These are phyloP conservation scores for Colletotrichum melonis DNA, from an alignment of 2,329 filamentous ascomycete genomes.

Conservation along the genomic window DNA sequence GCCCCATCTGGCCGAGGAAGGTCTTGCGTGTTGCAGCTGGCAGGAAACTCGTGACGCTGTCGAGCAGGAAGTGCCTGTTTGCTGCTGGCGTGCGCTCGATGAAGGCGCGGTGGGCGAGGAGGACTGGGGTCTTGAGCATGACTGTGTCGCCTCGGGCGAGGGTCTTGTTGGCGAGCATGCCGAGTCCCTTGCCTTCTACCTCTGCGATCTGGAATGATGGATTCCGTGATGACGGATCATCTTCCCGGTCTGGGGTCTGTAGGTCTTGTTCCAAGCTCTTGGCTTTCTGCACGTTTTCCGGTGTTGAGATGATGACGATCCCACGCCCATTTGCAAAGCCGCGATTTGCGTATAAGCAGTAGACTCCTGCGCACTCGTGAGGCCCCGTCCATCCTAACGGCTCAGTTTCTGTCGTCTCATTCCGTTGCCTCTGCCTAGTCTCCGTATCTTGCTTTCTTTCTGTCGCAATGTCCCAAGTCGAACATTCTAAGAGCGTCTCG, in stretches of 20 bases:
- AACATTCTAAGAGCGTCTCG: slow-evolving; percentile 14
- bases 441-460: background rate
- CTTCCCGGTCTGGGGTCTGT: background rate
- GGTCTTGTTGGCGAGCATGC: slow-evolving; percentile 41
- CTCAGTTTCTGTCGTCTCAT: background rate
- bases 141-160: slow-evolving; percentile 37
- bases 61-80: slow-evolving; percentile 19
- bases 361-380: slow-evolving; percentile 23
- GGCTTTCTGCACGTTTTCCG: slow-evolving; percentile 32
- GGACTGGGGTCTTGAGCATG: slow-evolving; percentile 32
- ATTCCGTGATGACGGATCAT: background rate
- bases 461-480: background rate
- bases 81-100: slow-evolving; percentile 26
- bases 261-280: background rate
- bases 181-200: slow-evolving; percentile 40
- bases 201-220: slow-evolving; percentile 38
- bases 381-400: slow-evolving; percentile 29
- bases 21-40: slow-evolving; percentile 15
- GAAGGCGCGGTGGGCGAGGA: slow-evolving; percentile 35
- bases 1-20: slow-evolving; percentile 33
- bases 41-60: slow-evolving; percentile 14
- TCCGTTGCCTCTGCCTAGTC: background rate
- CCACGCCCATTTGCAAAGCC: slow-evolving; percentile 50
- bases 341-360: slow-evolving; percentile 50
- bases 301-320: slow-evolving; percentile 51